Percentiles rank a stretch among this genome's conserved stretches.
These are phyloP conservation scores for Plectosphaerella sp. DNA, from an alignment of 2,329 filamentous ascomycete genomes.

Conservation along the genomic window DNA sequence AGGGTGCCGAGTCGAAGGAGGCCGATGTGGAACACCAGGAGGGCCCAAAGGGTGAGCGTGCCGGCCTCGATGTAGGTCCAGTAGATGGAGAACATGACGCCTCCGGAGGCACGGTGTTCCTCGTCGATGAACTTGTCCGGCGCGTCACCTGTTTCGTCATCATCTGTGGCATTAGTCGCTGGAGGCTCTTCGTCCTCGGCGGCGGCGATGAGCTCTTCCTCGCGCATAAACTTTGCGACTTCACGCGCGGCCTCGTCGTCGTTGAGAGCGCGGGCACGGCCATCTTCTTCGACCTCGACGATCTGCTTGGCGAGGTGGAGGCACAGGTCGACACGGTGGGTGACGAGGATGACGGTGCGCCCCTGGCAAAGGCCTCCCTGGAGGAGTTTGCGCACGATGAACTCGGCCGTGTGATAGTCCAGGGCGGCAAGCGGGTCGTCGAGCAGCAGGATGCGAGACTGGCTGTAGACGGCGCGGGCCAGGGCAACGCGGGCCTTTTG, in stretches of 20 bases:
- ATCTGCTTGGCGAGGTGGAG: constrained; percentile 69
- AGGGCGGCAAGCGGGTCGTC: constrained; percentile 61
- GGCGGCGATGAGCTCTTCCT: constrained; percentile 14
- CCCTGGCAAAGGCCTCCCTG: constrained; percentile 54
- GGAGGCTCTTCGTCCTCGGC: constrained; percentile 25
- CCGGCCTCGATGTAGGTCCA: constrained; percentile 84
- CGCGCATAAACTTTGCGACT: constrained; percentile 17
- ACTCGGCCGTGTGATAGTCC: constrained; percentile 58
- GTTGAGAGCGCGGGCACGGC: constrained; percentile 46
- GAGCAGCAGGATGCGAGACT: constrained; percentile 50
- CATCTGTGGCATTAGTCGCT: neutral
- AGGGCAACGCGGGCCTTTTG: constrained; percentile 60
- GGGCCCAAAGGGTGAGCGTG: constrained; percentile 66
- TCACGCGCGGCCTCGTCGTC: constrained; percentile 34
- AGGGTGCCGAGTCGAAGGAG: constrained; percentile 62
- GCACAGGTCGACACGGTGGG: constrained; percentile 75
- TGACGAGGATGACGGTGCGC: constrained; percentile 74
- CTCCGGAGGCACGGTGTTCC: constrained; percentile 68
- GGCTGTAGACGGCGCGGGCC: constrained; percentile 59
- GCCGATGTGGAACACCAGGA: constrained; percentile 58
- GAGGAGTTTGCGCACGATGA: constrained; percentile 58
- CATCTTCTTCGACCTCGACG: constrained; percentile 59
- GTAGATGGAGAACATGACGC: constrained; percentile 72
- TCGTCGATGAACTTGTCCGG: constrained; percentile 78
- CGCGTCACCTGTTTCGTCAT: constrained; percentile 40